Evolutionary conservation across 768 basidiomycete species (phyloP), one percentile per base, ranked within the genome.

Genomic region (Cystofilobasidium ferigula): DNA sequence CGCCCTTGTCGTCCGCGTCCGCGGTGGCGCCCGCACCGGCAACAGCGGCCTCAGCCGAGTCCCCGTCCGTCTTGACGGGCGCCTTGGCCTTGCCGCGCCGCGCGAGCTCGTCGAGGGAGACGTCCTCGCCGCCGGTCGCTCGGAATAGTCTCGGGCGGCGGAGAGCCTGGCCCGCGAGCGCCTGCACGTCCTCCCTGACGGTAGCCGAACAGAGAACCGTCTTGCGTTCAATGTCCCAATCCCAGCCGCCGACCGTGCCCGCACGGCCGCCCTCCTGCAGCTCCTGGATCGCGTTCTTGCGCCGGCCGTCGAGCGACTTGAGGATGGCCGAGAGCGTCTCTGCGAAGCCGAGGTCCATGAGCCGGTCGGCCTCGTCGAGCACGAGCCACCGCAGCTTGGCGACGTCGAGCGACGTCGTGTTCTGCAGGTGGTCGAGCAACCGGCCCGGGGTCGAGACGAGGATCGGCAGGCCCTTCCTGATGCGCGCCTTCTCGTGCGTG

Each of bases 311-410:
- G 26, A 99, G 76, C 13, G 87, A 86, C 72, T 86, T 83, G 40
- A 98, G 78, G 69, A 98, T 95, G 1, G 89, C 91, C 63, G 82
- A 83, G 71, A 99, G 87, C 0, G 91, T 89, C 73, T 98, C 92
- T 75, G 95, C 93, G 69, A 99, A 99, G 0, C 95, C 95, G 48
- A 98, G 83, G 69, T 98, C 93, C 93, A 98, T 98, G 59, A 99
- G 78, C 47, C 92, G 81, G 77, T 99, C 95, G 8, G 94, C 93
- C 78, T 99, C 95, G 73, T 99, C 95, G 30, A 98, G 83, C 12
- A 99, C 85, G 35, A 99, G 81, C 91, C 94, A 99, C 56, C 89
- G 84, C 74, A 89, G 89, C 77, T 93, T 94, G 61, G 87, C 91
- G 63, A 93, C 83, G 67, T 92, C 86, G 77, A 99, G 90, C 0